Conservation (phyloP, 2,329 filamentous ascomycete genomes). For the Claviceps capensis region DNA sequence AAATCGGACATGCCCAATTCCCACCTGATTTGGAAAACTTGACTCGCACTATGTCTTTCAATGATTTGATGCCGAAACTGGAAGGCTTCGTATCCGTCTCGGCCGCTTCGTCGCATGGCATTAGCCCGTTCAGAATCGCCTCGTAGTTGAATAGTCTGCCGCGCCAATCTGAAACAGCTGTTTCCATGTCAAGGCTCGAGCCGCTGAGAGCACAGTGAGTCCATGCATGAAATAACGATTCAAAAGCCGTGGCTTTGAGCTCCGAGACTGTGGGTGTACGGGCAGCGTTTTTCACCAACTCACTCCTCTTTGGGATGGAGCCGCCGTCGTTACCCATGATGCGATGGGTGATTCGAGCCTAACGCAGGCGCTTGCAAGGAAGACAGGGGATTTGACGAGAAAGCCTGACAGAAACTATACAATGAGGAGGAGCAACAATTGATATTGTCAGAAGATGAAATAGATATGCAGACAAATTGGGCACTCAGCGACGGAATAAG, state of each 20-base stretch:
- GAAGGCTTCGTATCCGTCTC: constrained; percentile 24
- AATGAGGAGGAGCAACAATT: neutral
- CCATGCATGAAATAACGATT: constrained; percentile 80
- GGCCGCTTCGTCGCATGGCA: constrained; percentile 46
- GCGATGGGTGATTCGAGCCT: neutral
- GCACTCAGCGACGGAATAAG: too few relatives aligned
- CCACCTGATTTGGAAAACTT: constrained; percentile 46
- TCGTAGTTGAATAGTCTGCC: constrained; percentile 94
- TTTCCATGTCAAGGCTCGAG: constrained; percentile 51
- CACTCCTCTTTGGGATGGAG: constrained; percentile 86
- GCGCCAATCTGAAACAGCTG: constrained; percentile 70
- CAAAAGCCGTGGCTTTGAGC: constrained; percentile 75
- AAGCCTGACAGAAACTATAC: neutral
- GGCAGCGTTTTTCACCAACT: constrained; percentile 89
- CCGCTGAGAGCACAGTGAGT: constrained; percentile 76
- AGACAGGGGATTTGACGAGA: neutral
- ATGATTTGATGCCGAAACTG: constrained; percentile 52
- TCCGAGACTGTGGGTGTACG: constrained; percentile 70
- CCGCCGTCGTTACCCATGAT: constrained; percentile 90
- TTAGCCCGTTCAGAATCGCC: constrained; percentile 53
- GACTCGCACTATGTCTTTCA: constrained; percentile 80
- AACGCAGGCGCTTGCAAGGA: neutral
- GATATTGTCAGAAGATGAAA: neutral
- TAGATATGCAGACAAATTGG: neutral
- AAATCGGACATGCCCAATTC: constrained; percentile 73